Evolutionary conservation across 768 basidiomycete species (phyloP).

Genomic region (Suillus subaureus): DNA sequence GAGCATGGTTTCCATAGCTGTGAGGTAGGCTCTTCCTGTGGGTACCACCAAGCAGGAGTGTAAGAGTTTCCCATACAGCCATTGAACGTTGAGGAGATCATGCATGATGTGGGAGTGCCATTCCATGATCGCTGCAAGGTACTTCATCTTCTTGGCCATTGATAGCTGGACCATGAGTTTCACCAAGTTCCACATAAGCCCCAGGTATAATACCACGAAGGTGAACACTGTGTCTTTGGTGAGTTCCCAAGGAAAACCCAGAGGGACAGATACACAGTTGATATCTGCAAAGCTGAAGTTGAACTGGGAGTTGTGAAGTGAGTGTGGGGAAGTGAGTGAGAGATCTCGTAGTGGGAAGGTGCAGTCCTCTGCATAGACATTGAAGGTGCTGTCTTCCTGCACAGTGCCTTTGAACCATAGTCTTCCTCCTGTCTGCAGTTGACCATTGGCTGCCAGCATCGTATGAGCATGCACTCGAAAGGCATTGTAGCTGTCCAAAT

Average conservation of each 20-base stretch:
- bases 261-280: slow-evolving; percentile 29
- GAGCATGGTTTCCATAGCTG: slow-evolving; percentile 39
- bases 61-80: slow-evolving; percentile 42
- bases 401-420: slow-evolving; percentile 18
- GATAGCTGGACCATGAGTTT: slow-evolving; percentile 25
- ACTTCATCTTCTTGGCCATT: slow-evolving; percentile 25
- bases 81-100: slow-evolving; percentile 34
- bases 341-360: background rate
- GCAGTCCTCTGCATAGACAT: background rate
- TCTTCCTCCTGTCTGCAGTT: slow-evolving; percentile 15
- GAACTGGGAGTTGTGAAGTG: slow-evolving; percentile 14
- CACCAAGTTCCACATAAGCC: background rate
- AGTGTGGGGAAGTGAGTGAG: background rate
- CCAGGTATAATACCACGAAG: background rate
- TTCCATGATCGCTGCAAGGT: slow-evolving; percentile 19
- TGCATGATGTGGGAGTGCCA: slow-evolving; percentile 33
- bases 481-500: slow-evolving; percentile 11
- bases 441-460: background rate
- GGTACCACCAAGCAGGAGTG: slow-evolving; percentile 38
- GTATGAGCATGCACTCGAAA: background rate
- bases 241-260: slow-evolving; percentile 35
- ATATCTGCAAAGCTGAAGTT: slow-evolving; percentile 37
- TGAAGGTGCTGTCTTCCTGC: background rate
- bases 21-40: slow-evolving; percentile 41
- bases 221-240: slow-evolving; percentile 33